Evolutionary conservation across 768 basidiomycete genomes (phyloP).

Genomic region (Hortiboletus flavorubellus): DNA sequence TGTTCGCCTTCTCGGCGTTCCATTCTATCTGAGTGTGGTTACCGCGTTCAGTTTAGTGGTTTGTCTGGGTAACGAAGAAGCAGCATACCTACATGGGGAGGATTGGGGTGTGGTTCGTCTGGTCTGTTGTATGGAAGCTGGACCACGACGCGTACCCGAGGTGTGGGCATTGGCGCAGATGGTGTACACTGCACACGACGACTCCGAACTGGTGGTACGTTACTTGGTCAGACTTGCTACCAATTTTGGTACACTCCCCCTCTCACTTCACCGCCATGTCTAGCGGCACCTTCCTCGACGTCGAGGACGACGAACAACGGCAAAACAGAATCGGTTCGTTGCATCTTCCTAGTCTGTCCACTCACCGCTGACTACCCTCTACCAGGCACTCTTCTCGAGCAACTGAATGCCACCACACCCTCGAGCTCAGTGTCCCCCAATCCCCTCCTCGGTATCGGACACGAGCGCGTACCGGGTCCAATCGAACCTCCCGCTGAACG

Average conservation of each 20-base stretch:
- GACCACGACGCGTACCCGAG: constrained; percentile 67
- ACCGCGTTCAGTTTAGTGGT: constrained; percentile 8
- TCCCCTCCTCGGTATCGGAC: constrained; percentile 36
- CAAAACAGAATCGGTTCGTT: constrained; percentile 40
- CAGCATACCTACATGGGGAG: constrained; percentile 56
- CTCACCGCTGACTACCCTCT: background rate
- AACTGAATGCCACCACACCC: constrained; percentile 30
- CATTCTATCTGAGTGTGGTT: constrained; percentile 65
- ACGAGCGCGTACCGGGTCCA: constrained; percentile 28
- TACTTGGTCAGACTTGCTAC: too few relatives aligned
- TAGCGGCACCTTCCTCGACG: constrained; percentile 34
- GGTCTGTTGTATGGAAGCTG: constrained; percentile 77
- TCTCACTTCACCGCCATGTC: constrained; percentile 9
- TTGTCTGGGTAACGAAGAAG: background rate
- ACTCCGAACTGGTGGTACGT: too few relatives aligned
- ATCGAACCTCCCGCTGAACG: constrained; percentile 47
- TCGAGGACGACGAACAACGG: constrained; percentile 47
- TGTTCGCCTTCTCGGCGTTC: constrained; percentile 79
- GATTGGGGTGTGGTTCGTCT: constrained; percentile 62
- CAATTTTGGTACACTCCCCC: too few relatives aligned
- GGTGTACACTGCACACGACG: too few relatives aligned
- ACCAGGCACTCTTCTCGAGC: constrained; percentile 41
- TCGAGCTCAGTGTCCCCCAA: constrained; percentile 11
- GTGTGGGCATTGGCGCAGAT: constrained; percentile 24
- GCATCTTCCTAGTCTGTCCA: background rate